These are phyloP conservation scores for Kluyveromyces sp. DNA, from an alignment of 1,139 yeast species.

Conservation along the genomic window DNA sequence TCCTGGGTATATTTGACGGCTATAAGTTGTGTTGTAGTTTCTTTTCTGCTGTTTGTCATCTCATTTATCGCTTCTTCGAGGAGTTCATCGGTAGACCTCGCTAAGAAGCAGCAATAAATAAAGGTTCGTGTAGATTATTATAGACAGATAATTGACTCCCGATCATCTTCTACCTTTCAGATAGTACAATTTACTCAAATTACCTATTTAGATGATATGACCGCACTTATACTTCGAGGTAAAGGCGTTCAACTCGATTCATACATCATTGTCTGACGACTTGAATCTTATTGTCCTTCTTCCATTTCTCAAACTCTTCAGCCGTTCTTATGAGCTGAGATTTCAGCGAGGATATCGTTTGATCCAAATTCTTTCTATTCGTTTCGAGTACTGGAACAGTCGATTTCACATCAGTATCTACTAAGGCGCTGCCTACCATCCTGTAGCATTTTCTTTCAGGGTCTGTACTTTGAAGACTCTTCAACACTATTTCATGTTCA, in stretches of 20 bases:
- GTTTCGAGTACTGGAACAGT: constrained; percentile 61
- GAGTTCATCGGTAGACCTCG: constrained; percentile 14
- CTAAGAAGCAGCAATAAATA: constrained; percentile 22
- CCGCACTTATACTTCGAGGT: too few relatives aligned
- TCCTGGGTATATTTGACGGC: constrained; percentile 86
- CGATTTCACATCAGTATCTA: constrained; percentile 73
- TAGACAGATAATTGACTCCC: not conserved
- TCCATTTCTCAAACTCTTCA: constrained; percentile 62
- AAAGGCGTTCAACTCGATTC: not conserved
- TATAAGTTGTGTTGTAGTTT: constrained; percentile 58
- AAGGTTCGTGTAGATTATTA: not conserved
- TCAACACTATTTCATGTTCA: constrained; percentile 48
- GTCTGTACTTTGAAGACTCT: constrained; percentile 45
- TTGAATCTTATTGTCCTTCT: constrained; percentile 56
- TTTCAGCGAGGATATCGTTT: constrained; percentile 41
- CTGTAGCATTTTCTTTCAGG: constrained; percentile 72
- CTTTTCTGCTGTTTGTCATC: constrained; percentile 70
- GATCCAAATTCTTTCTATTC: constrained; percentile 44
- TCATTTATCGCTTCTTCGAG: constrained; percentile 38
- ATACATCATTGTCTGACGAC: constrained; percentile 39
- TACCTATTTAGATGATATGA: too few relatives aligned
- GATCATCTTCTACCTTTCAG: not conserved
- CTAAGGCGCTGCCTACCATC: constrained; percentile 90
- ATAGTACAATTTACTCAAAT: not conserved
- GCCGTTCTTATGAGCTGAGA: constrained; percentile 42